Base-by-base conservation (phyloP, 108 stramenopile species). In the Skeletonema menzelii region DNA sequence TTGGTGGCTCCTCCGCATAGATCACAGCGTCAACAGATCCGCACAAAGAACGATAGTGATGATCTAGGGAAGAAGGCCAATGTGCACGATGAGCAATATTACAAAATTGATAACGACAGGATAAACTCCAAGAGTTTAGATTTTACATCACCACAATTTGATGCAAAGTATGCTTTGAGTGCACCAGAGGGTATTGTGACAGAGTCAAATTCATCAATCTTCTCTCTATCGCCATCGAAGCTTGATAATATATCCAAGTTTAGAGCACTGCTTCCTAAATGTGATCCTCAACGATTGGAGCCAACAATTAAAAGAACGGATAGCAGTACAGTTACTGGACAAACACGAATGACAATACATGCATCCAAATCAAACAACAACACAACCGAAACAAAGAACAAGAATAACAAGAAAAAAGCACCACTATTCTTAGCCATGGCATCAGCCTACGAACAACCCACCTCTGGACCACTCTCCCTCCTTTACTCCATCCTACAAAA, bases 381-480 rank as follows among this genome's bases (percentile, higher is more conserved):
- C 2, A 42, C 40, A 42, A 15, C 28, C 47, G 69, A 40, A 17
- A 55, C 47, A 38, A 38, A 30, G 46, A 75, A 67, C 7, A 65
- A 57, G 49, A 38, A 30, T 37, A 75, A 67, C 7, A 65, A 63
- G 17, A 75, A 67, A 24, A 80, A 76, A 47, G 27, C 46, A 11
- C 69, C 81, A 19, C 47, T 72, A 61, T 86, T 89, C 66, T 31
- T 70, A 27, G 31, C 84, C 22, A 70, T 90, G 31, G 79, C 86
- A 56, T 61, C 72, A 27, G 55, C 56, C 19, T 72, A 82, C 47
- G 75, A 84, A 35, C 40, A 35, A 58, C 57, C 63, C 62, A 59
- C 81, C 5, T 73, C 77, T 0, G 93, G 93, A 11, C 91, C 93
- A 10, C 74, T 88, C 27, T 76, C 88, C 0, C 44, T 91, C 24